phyloP scores from a whole-genome alignment of 805 yeast genomes.

The Starmerella bacillaris region DNA sequence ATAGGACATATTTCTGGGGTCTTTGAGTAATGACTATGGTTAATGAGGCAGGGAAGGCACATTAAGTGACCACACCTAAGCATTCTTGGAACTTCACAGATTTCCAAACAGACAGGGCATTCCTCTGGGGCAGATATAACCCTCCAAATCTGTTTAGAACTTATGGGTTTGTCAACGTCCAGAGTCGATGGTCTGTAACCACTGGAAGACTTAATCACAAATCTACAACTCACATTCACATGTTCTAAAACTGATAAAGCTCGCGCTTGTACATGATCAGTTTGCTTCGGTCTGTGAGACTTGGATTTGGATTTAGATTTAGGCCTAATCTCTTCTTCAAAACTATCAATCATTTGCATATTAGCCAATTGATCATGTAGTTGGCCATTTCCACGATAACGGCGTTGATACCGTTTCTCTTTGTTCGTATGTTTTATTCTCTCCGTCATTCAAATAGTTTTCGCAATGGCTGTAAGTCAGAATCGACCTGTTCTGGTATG shows the following conservation, averaged over 20 bases:
- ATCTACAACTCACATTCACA: slow-evolving; percentile 69
- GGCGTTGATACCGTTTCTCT: slow-evolving; percentile 1
- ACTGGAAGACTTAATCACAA: slow-evolving; percentile 53
- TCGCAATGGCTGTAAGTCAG: too few species aligned
- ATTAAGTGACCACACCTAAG: slow-evolving; percentile 84
- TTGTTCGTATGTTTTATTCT: too few species aligned
- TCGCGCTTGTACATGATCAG: background rate
- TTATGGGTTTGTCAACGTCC: slow-evolving; percentile 31
- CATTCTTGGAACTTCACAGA: slow-evolving; percentile 87
- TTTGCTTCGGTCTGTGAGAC: background rate
- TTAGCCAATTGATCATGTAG: background rate
- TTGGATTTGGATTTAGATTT: background rate
- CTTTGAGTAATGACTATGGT: slow-evolving; percentile 36
- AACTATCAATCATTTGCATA: background rate
- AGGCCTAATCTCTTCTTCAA: background rate
- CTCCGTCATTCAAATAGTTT: too few species aligned
- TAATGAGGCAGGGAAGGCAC: slow-evolving; percentile 64
- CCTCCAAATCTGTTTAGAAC: slow-evolving; percentile 42
- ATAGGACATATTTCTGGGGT: slow-evolving; percentile 15
- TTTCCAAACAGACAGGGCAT: slow-evolving; percentile 82
- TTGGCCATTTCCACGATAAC: background rate
- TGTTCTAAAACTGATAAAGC: slow-evolving; percentile 12
- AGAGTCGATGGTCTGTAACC: slow-evolving; percentile 34
- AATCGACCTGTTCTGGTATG: too few species aligned
- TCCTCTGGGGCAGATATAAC: slow-evolving; percentile 55